A percentile compares a stretch with the other conserved stretches of the same genome.
Conservation (phyloP, 2,329 filamentous ascomycete species). For the Aspergillus tanneri region DNA sequence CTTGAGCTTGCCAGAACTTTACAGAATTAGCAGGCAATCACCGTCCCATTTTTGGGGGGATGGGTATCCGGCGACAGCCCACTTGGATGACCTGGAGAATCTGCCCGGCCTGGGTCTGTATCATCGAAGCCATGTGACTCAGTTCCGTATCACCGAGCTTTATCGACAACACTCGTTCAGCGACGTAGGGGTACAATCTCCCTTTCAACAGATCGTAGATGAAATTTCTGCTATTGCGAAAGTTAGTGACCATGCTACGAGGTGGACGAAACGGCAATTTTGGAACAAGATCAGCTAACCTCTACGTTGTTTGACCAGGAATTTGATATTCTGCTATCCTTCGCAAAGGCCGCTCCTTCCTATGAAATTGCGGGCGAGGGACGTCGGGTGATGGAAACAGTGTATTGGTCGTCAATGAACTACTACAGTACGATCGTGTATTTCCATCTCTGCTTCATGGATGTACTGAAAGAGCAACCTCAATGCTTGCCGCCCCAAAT, state of each 20-base stretch:
- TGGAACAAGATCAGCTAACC: neutral
- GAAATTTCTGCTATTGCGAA: constrained; percentile 22
- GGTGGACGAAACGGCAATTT: neutral
- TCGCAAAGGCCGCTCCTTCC: constrained; percentile 18
- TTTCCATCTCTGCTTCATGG: constrained; percentile 26
- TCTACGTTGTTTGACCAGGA: constrained; percentile 15
- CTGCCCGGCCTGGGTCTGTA: constrained; percentile 23
- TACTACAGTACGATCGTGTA: constrained; percentile 26
- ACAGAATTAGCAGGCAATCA: constrained; percentile 28
- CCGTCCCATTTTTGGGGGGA: constrained; percentile 29
- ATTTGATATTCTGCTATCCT: constrained; percentile 22
- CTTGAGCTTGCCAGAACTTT: constrained; percentile 23
- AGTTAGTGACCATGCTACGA: too few relatives aligned
- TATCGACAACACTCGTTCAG: constrained; percentile 12
- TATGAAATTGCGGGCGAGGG: constrained; percentile 19
- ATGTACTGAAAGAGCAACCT: neutral
- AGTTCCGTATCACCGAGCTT: constrained; percentile 28
- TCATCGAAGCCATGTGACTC: constrained; percentile 26
- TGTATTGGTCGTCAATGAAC: constrained; percentile 27
- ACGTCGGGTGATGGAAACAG: constrained; percentile 26
- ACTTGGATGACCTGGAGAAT: constrained; percentile 30
- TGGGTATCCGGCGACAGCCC: constrained; percentile 24
- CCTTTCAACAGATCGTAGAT: constrained; percentile 19
- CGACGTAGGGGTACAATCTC: constrained; percentile 1
- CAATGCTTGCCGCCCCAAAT: constrained; percentile 7